Percentiles rank a stretch among this genome's conserved stretches.
Conservation (phyloP, 2,329 filamentous ascomycete species). For the Rutstroemia sydowiana region DNA sequence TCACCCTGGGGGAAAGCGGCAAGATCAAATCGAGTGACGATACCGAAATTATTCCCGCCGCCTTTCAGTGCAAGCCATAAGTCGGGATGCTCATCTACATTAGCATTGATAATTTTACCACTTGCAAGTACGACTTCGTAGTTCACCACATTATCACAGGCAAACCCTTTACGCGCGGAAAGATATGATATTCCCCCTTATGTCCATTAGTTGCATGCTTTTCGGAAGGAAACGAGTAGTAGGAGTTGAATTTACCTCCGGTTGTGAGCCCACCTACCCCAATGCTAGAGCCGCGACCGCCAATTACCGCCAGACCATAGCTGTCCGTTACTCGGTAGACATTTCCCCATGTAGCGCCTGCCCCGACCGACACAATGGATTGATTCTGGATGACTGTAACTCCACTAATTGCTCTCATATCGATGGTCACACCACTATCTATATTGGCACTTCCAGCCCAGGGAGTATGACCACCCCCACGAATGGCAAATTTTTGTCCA, state of each 20-base stretch:
- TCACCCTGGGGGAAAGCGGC: constrained; percentile 28
- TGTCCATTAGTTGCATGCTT: too few relatives aligned
- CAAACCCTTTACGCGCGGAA: too few relatives aligned
- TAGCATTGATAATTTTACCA: too few relatives aligned
- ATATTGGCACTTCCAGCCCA: constrained; percentile 43
- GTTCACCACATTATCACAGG: too few relatives aligned
- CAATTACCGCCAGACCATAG: constrained; percentile 30
- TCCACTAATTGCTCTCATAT: constrained; percentile 31
- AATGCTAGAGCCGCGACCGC: constrained; percentile 30
- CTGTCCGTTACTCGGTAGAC: constrained; percentile 21
- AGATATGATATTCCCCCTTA: constrained; percentile 20
- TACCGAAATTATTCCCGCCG: constrained; percentile 20
- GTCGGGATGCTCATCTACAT: too few relatives aligned
- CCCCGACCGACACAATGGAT: constrained; percentile 29
- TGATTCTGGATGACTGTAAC: constrained; percentile 25
- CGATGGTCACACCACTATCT: constrained; percentile 41
- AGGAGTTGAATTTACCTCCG: constrained; percentile 6
- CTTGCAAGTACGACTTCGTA: too few relatives aligned
- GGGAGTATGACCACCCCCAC: constrained; percentile 21
- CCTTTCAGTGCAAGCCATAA: too few relatives aligned
- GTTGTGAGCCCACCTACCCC: constrained; percentile 19
- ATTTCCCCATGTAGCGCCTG: constrained; percentile 33
- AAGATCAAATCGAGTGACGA: constrained; percentile 42
- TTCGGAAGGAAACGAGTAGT: too few relatives aligned
- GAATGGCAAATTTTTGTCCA: constrained; percentile 21